These are phyloP conservation scores for Combretum micranthum DNA, from an alignment of 345 rosid species.

Conservation along the genomic window DNA sequence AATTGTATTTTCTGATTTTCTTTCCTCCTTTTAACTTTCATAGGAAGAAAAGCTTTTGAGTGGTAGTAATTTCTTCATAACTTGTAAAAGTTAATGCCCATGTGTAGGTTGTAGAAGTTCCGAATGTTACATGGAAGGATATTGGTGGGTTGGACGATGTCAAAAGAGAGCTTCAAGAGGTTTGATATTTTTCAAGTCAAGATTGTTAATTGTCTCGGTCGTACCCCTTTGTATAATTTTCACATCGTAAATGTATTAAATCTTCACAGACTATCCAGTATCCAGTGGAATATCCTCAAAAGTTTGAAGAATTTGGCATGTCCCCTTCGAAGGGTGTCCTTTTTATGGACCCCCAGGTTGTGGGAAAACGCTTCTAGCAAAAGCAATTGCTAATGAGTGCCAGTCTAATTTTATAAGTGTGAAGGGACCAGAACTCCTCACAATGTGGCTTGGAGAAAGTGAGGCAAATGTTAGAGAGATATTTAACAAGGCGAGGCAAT, in stretches of 20 bases:
- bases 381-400: slow-evolving; percentile 93
- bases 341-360: slow-evolving; percentile 97
- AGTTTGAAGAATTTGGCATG: slow-evolving; percentile 93
- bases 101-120: slow-evolving; percentile 88
- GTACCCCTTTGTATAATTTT: no score
- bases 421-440: slow-evolving; percentile 91
- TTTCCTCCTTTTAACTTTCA: neutral
- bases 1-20: no score
- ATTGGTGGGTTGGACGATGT: slow-evolving; percentile 92
- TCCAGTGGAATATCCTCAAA: slow-evolving; percentile 97
- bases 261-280: slow-evolving; percentile 78
- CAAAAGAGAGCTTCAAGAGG: slow-evolving; percentile 96
- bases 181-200: neutral
- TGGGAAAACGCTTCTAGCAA: slow-evolving; percentile 89
- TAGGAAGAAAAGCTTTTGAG: neutral
- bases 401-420: slow-evolving; percentile 91
- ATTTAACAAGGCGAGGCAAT: slow-evolving; percentile 89
- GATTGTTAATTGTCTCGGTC: neutral
- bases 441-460: slow-evolving; percentile 98
- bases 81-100: no score
- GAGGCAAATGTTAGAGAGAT: slow-evolving; percentile 95
- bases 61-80: no score
- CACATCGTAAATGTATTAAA: neutral
- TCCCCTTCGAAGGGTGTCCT: slow-evolving; percentile 94
- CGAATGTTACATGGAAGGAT: slow-evolving; percentile 82